These are phyloP conservation scores for Manihot esculenta DNA, from an alignment of 441 rosid species.

Conservation along the genomic window DNA sequence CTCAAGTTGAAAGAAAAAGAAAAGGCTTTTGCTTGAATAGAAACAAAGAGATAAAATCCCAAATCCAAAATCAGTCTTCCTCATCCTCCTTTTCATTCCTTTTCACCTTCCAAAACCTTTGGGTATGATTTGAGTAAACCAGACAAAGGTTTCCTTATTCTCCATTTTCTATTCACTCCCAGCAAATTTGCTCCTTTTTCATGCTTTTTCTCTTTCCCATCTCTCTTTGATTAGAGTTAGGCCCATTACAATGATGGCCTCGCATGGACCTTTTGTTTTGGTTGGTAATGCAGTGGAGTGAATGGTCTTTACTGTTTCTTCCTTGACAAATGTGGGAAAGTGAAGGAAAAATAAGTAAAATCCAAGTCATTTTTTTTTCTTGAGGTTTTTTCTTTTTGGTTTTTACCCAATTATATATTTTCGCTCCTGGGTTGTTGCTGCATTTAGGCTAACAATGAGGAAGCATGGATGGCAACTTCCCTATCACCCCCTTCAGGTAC, in stretches of 20 bases:
- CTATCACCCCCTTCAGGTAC: slow-evolving; percentile 95
- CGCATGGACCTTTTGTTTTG: slow-evolving; percentile 26
- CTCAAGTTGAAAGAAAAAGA: slow-evolving; percentile 29
- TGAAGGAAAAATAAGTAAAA: slow-evolving; percentile 26
- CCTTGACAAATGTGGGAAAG: slow-evolving; percentile 49
- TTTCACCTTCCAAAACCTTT: slow-evolving; percentile 16
- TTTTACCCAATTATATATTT: slow-evolving; percentile 1
- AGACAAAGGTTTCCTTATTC: slow-evolving; percentile 32
- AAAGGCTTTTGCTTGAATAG: slow-evolving; percentile 28
- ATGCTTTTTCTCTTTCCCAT: neutral
- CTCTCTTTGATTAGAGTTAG: slow-evolving; percentile 19
- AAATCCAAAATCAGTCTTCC: slow-evolving; percentile 24
- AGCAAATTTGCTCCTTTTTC: slow-evolving; percentile 26
- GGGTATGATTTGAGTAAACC: slow-evolving; percentile 34
- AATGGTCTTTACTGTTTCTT: slow-evolving; percentile 18
- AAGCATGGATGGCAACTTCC: slow-evolving; percentile 99
- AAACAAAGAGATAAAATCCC: slow-evolving; percentile 35
- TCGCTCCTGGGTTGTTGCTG: slow-evolving; percentile 33
- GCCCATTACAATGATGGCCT: slow-evolving; percentile 42
- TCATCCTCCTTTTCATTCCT: too few species aligned
- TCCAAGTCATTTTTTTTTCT: slow-evolving; percentile 17
- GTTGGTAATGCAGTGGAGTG: slow-evolving; percentile 30
- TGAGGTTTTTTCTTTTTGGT: slow-evolving; percentile 10
- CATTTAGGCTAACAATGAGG: slow-evolving; percentile 68
- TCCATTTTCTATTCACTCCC: too few species aligned